A percentile compares a stretch with the other conserved stretches of the same genome.
phyloP scores from a whole-genome alignment of 257 asterid species.

The Jacaranda copaia region DNA sequence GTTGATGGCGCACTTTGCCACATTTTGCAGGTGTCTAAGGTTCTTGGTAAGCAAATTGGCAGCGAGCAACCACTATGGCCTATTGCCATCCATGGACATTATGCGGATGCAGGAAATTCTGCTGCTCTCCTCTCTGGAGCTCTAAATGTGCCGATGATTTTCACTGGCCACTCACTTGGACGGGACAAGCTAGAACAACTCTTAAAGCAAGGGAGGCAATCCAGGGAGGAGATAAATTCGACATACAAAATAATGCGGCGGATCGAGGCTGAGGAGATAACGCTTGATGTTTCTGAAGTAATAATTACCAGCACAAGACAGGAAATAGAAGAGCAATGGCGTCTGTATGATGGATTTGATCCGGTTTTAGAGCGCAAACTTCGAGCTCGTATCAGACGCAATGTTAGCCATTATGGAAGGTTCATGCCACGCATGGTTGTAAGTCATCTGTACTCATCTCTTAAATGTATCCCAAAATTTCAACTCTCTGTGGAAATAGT shows the following conservation, averaged over 20 bases:
- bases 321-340: slow-evolving; percentile 88
- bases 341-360: slow-evolving; percentile 82
- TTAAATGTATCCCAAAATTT: neutral
- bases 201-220: slow-evolving; percentile 74
- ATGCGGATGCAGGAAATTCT: slow-evolving; percentile 82
- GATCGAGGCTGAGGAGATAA: slow-evolving; percentile 82
- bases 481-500: neutral
- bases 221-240: slow-evolving; percentile 75
- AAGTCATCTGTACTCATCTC: slow-evolving; percentile 40
- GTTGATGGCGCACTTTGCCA: slow-evolving; percentile 79
- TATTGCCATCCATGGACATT: slow-evolving; percentile 78
- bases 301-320: slow-evolving; percentile 81
- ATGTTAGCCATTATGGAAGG: slow-evolving; percentile 74
- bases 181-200: slow-evolving; percentile 84
- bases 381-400: slow-evolving; percentile 71
- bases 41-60: slow-evolving; percentile 74
- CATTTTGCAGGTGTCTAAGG: slow-evolving; percentile 75
- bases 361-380: slow-evolving; percentile 76
- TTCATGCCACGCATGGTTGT: slow-evolving; percentile 88
- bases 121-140: slow-evolving; percentile 81
- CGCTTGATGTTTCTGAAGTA: slow-evolving; percentile 79
- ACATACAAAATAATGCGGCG: slow-evolving; percentile 82
- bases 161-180: slow-evolving; percentile 86
- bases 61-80: slow-evolving; percentile 76
- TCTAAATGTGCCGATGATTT: slow-evolving; percentile 75